These are phyloP conservation scores for Amphicarpaea edgeworthii DNA, from an alignment of 306 rosid genomes.

Conservation along the genomic window DNA sequence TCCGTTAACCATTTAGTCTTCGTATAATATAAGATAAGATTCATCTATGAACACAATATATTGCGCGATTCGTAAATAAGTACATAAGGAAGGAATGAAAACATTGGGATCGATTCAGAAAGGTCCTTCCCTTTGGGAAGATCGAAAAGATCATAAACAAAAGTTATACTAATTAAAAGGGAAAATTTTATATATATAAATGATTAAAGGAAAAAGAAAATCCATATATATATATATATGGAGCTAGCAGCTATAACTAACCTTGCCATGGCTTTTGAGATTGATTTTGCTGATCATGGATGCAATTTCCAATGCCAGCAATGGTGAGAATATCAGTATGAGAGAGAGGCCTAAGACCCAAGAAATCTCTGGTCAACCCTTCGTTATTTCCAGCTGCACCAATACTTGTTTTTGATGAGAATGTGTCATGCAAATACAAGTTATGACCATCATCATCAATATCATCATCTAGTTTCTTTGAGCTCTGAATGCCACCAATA, in stretches of 20 bases:
- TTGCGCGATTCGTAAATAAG: conserved; percentile 15
- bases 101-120: conserved; percentile 36
- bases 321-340: conserved; percentile 76
- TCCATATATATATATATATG: conserved; percentile 13
- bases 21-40: neutral
- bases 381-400: conserved; percentile 44
- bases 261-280: conserved; percentile 83
- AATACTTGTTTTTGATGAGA: conserved; percentile 16
- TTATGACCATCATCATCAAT: conserved; percentile 4
- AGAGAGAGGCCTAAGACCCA: conserved; percentile 81
- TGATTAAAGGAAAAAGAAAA: conserved; percentile 15
- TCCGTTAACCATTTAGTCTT: neutral
- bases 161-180: neutral
- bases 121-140: conserved; percentile 66
- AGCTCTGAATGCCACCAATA: conserved; percentile 52
- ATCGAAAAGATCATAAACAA: conserved; percentile 36
- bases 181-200: conserved; percentile 7
- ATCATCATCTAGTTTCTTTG: conserved; percentile 39
- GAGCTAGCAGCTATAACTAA: conserved; percentile 38
- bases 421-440: conserved; percentile 31
- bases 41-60: conserved; percentile 5
- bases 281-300: conserved; percentile 63
- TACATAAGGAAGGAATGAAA: conserved; percentile 44
- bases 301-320: conserved; percentile 74
- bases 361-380: conserved; percentile 87